A percentile compares a stretch with the other conserved stretches of the same genome.
Conservation (phyloP, 1,284 basidiomycete genomes). For the Takashimella tepidaria region DNA sequence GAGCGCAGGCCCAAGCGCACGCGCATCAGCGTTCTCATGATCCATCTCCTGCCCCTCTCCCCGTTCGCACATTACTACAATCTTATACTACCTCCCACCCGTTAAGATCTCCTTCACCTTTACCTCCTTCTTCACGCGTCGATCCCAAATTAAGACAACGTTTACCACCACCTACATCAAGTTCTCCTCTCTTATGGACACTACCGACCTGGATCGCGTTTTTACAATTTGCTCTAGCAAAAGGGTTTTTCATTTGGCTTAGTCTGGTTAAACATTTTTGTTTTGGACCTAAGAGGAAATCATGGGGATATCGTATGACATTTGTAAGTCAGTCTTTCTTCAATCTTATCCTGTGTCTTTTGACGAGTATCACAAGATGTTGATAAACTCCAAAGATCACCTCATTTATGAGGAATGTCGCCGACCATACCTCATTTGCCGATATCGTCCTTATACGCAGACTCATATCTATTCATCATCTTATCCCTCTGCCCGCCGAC, state of each 20-base stretch:
- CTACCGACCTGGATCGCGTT: constrained; percentile 41
- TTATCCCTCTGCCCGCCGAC: constrained; percentile 85
- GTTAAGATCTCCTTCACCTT: constrained; percentile 39
- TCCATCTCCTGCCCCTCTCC: constrained; percentile 13
- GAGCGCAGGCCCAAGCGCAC: background rate
- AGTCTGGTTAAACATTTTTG: constrained; percentile 38
- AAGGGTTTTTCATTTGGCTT: constrained; percentile 42
- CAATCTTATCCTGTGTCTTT: too few relatives aligned
- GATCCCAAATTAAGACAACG: constrained; percentile 37
- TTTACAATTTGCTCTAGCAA: constrained; percentile 32
- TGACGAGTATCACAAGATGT: too few relatives aligned
- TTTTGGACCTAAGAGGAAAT: constrained; percentile 41
- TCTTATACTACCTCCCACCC: constrained; percentile 40
- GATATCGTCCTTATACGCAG: constrained; percentile 78
- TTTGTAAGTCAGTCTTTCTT: constrained; percentile 20
- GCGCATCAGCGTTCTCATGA: background rate
- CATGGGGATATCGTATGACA: constrained; percentile 49
- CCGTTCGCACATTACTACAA: constrained; percentile 30
- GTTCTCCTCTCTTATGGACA: constrained; percentile 36
- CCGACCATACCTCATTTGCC: constrained; percentile 74
- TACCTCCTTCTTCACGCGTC: constrained; percentile 43
- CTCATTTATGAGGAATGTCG: constrained; percentile 72
- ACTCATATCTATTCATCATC: constrained; percentile 72
- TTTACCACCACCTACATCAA: constrained; percentile 30
- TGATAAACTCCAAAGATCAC: constrained; percentile 35